phyloP scores from a whole-genome alignment of 306 rosid species.

The Argentina anserina region DNA sequence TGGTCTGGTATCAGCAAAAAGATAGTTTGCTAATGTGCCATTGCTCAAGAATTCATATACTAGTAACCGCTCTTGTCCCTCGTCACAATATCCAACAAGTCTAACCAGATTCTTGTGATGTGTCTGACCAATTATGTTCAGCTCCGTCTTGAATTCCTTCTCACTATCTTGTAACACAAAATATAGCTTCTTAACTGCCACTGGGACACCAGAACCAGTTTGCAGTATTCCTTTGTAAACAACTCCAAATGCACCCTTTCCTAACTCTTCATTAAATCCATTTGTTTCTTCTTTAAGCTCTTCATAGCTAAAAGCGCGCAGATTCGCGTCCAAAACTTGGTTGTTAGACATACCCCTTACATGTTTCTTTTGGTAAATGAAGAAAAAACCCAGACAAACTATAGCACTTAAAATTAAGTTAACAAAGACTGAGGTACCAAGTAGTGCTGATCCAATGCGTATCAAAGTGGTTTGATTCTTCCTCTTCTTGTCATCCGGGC shows the following conservation, averaged over 20 bases:
- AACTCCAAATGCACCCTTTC: constrained; percentile 35
- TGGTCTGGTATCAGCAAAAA: constrained; percentile 24
- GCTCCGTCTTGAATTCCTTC: constrained; percentile 28
- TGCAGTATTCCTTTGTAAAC: constrained; percentile 30
- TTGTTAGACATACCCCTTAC: too few relatives aligned
- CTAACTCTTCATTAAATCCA: constrained; percentile 31
- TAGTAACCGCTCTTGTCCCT: constrained; percentile 12
- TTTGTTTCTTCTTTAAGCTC: constrained; percentile 36
- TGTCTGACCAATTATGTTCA: constrained; percentile 25
- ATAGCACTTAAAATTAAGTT: background rate
- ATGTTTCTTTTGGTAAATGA: constrained; percentile 13
- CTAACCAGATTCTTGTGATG: constrained; percentile 37
- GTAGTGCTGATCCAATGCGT: background rate
- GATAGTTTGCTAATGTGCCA: constrained; percentile 25
- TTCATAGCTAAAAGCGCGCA: constrained; percentile 24
- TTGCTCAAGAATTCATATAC: constrained; percentile 29
- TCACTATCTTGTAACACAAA: constrained; percentile 8
- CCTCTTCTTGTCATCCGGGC: background rate
- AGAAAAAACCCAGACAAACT: constrained; percentile 2
- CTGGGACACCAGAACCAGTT: background rate
- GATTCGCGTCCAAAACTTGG: background rate
- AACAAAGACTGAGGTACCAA: constrained; percentile 17
- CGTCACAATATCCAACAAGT: constrained; percentile 22
- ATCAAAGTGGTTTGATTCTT: constrained; percentile 11
- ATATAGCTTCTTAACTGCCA: constrained; percentile 33